A percentile compares a stretch with the other conserved stretches of the same genome.
phyloP scores from a whole-genome alignment of 2,329 filamentous ascomycete species.

The Metarhizium rileyi region DNA sequence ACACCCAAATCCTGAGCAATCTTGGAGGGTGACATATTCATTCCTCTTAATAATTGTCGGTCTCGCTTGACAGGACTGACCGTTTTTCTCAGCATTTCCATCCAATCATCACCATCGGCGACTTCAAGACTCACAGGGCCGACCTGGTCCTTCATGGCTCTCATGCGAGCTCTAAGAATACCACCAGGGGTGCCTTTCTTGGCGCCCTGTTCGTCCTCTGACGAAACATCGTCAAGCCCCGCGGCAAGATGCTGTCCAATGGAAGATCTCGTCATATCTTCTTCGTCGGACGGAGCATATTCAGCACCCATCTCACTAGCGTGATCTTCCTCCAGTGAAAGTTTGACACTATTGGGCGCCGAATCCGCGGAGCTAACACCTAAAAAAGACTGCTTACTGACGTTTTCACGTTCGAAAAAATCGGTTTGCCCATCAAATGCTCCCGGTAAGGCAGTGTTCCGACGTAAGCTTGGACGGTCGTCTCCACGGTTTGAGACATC shows the following conservation, averaged over 20 bases:
- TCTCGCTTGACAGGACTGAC: constrained; percentile 91
- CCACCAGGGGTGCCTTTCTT: constrained; percentile 45
- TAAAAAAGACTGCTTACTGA: constrained; percentile 74
- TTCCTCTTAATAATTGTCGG: constrained; percentile 56
- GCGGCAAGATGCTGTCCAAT: constrained; percentile 63
- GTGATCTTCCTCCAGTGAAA: constrained; percentile 51
- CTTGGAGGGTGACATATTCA: constrained; percentile 43
- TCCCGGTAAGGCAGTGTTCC: constrained; percentile 55
- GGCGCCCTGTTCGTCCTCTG: constrained; percentile 38
- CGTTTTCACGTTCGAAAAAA: constrained; percentile 45
- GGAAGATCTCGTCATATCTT: constrained; percentile 72
- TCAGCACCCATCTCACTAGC: constrained; percentile 54
- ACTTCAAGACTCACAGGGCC: constrained; percentile 52
- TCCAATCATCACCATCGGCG: constrained; percentile 74
- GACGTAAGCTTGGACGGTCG: constrained; percentile 48
- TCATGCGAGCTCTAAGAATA: constrained; percentile 53
- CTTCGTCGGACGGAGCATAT: constrained; percentile 64
- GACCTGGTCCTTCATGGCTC: constrained; percentile 49
- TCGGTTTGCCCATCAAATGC: constrained; percentile 61
- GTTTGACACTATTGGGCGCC: constrained; percentile 50
- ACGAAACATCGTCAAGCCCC: constrained; percentile 56
- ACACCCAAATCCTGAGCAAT: constrained; percentile 16
- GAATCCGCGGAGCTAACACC: constrained; percentile 82
- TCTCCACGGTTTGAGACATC: constrained; percentile 32
- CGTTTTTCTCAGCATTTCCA: constrained; percentile 84